These are phyloP conservation scores for Dipodascopsis uninucleata DNA, from an alignment of 805 yeast genomes.

Conservation along the genomic window DNA sequence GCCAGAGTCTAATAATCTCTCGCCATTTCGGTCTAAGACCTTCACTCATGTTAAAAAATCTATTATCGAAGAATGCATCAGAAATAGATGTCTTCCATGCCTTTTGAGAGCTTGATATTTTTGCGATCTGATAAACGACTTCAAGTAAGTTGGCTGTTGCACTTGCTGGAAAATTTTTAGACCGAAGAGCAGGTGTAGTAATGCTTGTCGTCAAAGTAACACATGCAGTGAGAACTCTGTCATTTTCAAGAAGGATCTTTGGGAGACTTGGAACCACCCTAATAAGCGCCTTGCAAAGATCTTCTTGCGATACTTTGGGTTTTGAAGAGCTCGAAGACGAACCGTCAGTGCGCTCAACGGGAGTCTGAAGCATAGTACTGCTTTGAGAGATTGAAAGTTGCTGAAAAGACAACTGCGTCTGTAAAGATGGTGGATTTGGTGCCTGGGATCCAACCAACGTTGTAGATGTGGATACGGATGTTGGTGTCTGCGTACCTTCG, in stretches of 20 bases:
- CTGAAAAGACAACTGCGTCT: conserved; percentile 12
- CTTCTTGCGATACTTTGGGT: conserved; percentile 41
- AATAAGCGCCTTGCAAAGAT: conserved; percentile 43
- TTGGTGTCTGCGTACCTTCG: conserved; percentile 10
- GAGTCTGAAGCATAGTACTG: conserved; percentile 4
- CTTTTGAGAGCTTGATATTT: conserved; percentile 41
- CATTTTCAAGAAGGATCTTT: conserved; percentile 52
- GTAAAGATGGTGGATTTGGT: conserved; percentile 17
- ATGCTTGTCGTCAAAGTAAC: conserved; percentile 53
- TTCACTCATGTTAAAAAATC: conserved; percentile 46
- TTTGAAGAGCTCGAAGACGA: conserved; percentile 2
- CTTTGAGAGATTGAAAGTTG: conserved; percentile 10
- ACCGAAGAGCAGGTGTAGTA: conserved; percentile 51
- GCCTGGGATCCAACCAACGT: conserved; percentile 20
- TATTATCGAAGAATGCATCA: conserved; percentile 62
- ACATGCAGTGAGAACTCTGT: conserved; percentile 51
- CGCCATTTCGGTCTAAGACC: conserved; percentile 47
- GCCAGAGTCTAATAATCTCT: conserved; percentile 58
- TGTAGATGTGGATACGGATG: conserved; percentile 20
- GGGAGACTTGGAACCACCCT: conserved; percentile 43
- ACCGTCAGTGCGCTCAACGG: conserved; percentile 5
- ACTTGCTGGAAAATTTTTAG: conserved; percentile 41
- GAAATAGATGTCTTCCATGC: conserved; percentile 61
- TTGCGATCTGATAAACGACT: conserved; percentile 42
- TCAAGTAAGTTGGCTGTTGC: conserved; percentile 44